Conservation (phyloP, 305 asterid genomes). For the Coffea humblotiana region DNA sequence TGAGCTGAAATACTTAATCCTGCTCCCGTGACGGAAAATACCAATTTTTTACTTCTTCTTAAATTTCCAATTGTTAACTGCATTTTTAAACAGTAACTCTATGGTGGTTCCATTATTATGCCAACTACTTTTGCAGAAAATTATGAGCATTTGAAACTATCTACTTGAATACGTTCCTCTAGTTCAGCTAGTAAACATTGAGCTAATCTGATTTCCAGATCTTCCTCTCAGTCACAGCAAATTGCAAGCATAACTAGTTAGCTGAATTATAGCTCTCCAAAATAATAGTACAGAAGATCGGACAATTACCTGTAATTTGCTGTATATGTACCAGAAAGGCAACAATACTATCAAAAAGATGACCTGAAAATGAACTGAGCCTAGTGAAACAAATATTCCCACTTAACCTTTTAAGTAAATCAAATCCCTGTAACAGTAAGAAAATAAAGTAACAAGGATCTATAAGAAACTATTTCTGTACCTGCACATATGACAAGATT, state of each 20-base stretch:
- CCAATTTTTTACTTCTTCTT: background rate
- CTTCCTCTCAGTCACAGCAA: background rate
- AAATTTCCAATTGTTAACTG: background rate
- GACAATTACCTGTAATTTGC: constrained; percentile 70
- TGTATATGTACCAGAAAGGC: constrained; percentile 87
- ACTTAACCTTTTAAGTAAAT: background rate
- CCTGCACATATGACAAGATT: constrained; percentile 85
- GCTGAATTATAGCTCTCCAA: background rate
- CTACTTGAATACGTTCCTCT: background rate
- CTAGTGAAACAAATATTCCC: constrained; percentile 10
- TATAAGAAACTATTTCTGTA: constrained; percentile 21
- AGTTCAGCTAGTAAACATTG: background rate
- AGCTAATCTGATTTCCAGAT: background rate
- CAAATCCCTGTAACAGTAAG: constrained; percentile 9
- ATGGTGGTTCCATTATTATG: background rate
- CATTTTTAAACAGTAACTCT: background rate
- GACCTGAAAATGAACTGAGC: constrained; percentile 50
- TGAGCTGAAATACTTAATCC: background rate
- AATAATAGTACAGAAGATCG: constrained; percentile 11
- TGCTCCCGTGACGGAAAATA: background rate
- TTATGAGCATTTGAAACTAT: background rate
- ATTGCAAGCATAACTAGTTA: background rate
- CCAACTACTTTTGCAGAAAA: background rate
- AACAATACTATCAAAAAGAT: constrained; percentile 67
- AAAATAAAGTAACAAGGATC: constrained; percentile 5